phyloP scores from a whole-genome alignment of 106 monocot genomes.

The Acanthochlamys bracteata region DNA sequence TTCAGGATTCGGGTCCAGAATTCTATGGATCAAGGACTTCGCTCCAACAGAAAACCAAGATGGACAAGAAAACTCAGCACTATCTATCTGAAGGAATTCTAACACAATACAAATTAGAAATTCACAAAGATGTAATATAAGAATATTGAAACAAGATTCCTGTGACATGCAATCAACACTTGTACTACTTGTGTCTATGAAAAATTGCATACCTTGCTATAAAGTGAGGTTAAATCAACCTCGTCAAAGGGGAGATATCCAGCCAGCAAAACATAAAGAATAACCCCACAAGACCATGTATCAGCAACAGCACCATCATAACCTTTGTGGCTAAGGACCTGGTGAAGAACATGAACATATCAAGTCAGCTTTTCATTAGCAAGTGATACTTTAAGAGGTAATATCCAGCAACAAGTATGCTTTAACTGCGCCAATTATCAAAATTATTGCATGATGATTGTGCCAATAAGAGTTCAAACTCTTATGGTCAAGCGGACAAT shows the following conservation, averaged over 20 bases:
- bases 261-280: constrained; percentile 82
- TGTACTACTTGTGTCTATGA: no score
- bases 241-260: constrained; percentile 97
- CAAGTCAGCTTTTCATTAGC: no score
- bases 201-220: constrained; percentile 41
- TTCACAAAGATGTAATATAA: no score
- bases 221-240: constrained; percentile 73
- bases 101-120: neutral
- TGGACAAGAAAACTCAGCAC: constrained; percentile 72
- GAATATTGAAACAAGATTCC: no score
- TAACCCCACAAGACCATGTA: constrained; percentile 95
- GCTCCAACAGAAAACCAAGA: constrained; percentile 73
- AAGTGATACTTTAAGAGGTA: no score
- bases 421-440: no score
- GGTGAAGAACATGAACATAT: constrained; percentile 11
- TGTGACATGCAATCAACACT: no score
- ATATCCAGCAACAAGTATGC: no score
- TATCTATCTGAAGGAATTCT: constrained; percentile 52
- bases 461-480: no score
- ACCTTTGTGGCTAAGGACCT: constrained; percentile 92
- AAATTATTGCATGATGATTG: no score
- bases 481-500: no score
- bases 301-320: constrained; percentile 93
- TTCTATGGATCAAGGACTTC: constrained; percentile 53
- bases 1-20: constrained; percentile 78